Base-by-base conservation (phyloP, 2,329 filamentous ascomycete genomes). In the Hypoxylon sp. region DNA sequence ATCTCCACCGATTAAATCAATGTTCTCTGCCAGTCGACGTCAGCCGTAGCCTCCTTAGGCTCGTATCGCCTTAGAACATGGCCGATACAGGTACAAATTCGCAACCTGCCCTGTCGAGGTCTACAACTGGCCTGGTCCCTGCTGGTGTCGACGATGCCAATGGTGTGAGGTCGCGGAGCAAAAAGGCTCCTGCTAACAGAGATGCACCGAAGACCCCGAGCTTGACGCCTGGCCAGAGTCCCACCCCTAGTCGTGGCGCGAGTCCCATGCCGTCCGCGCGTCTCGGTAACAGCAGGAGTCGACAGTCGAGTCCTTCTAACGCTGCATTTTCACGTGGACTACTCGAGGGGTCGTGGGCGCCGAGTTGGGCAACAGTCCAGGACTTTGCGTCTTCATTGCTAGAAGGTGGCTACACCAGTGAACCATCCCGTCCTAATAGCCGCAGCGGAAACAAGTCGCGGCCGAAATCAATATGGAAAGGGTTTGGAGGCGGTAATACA, bases 281-380 rank as follows among this genome's bases (percentile, higher is more conserved):
- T 62, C 79, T 79, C 63, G 71, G 77, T 25, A 70, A 64, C 23
- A 71, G 64, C 57, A 76, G 74, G 4, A 74, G 68, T 39, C 73
- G 74, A 6, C 68, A 71, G 34, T 71, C 74, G 6, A 77, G 72
- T 50, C 74, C 75, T 19, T 68, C 73, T 48, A 76, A 74, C n/a
- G 67, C 67, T 16, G 63, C 72, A 6, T 76, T 78, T 46, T 80
- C 78, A 43, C 76, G 79, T 50, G 79, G 81, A 27, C 78, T 87
- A 48, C 75, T 87, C 8, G 84, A 83, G 57, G 81, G 84, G 47
- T 82, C 85, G 1, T 85, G 84, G 80, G 77, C 81, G 1, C 81
- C 85, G 30, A 83, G 81, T 71, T 88, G 86, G 86, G 79, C 82
- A 2, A 85, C 85, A 4, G 82, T 88, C 2, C 83, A 86, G 62